phyloP scores from a whole-genome alignment of 179 eudicot species.

The Beta corolliflora region DNA sequence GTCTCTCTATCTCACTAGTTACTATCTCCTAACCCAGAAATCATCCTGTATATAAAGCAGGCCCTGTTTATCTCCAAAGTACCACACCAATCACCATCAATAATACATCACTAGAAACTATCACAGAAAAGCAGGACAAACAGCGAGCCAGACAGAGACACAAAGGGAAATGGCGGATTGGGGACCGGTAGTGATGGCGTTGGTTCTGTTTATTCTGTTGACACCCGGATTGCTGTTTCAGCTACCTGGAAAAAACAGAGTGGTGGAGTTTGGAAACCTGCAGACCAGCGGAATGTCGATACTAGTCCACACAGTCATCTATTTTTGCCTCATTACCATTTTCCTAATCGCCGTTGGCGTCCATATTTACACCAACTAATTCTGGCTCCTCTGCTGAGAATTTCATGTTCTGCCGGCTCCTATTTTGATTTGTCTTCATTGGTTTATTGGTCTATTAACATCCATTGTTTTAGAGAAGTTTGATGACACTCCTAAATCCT shows the following conservation, averaged over 20 bases:
- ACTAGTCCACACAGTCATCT: conserved; percentile 60
- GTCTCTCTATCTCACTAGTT: conserved; percentile 13
- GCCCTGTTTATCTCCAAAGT: not conserved
- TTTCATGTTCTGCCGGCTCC: not conserved
- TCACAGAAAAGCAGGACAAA: not conserved
- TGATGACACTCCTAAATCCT: not conserved
- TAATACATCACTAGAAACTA: not conserved
- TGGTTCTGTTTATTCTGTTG: conserved; percentile 63
- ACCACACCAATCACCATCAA: conserved; percentile 10
- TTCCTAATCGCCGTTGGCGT: conserved; percentile 62
- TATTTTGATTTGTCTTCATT: not conserved
- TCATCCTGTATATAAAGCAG: not conserved
- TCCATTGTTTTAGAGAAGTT: not conserved
- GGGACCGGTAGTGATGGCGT: conserved; percentile 69
- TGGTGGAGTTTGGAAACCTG: conserved; percentile 61
- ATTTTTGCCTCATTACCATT: conserved; percentile 58
- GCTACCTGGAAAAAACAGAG: conserved; percentile 55
- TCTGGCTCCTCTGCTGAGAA: not conserved
- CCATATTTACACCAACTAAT: conserved; percentile 52
- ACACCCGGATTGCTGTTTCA: conserved; percentile 68
- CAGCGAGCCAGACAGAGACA: not conserved
- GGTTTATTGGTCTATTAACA: not conserved
- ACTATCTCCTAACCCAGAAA: not conserved
- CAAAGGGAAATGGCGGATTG: conserved; percentile 59
- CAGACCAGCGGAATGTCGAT: conserved; percentile 66